phyloP scores from a whole-genome alignment of 2,329 filamentous ascomycete genomes.

The Aspergillus aculeatus region DNA sequence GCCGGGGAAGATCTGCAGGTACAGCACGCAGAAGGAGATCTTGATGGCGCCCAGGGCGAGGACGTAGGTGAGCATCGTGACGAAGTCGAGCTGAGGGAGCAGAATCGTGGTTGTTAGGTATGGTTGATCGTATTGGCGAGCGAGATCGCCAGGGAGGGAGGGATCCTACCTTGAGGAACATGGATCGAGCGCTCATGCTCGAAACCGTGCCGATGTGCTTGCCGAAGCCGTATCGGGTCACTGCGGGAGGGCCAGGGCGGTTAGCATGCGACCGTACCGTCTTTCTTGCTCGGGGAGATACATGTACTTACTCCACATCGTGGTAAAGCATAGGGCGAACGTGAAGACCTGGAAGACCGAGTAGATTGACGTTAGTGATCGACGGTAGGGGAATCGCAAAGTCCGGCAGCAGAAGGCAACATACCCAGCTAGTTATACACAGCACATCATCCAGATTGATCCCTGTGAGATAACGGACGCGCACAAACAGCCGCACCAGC shows the following conservation, averaged over 20 bases:
- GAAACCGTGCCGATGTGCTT: slow-evolving; percentile 17
- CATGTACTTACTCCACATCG: slow-evolving; percentile 7
- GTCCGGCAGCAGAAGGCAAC: background rate
- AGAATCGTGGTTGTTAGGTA: too few relatives aligned
- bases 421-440: slow-evolving; percentile 18
- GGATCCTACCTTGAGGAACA: slow-evolving; percentile 20
- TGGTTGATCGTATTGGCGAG: too few relatives aligned
- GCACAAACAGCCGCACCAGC: slow-evolving; percentile 18
- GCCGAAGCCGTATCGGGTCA: slow-evolving; percentile 24
- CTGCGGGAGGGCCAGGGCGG: background rate
- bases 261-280: background rate
- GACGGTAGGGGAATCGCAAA: too few relatives aligned
- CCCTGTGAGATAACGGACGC: slow-evolving; percentile 16
- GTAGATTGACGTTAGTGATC: background rate
- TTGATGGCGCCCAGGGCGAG: slow-evolving; percentile 34
- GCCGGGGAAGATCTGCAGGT: slow-evolving; percentile 23
- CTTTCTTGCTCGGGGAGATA: background rate
- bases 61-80: slow-evolving; percentile 24
- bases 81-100: slow-evolving; percentile 18
- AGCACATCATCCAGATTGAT: slow-evolving; percentile 19
- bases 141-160: too few relatives aligned
- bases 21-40: slow-evolving; percentile 24
- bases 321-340: slow-evolving; percentile 11
- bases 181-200: background rate
- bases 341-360: slow-evolving; percentile 11